Conservation (phyloP, 2,329 filamentous ascomycete species). For the Curvularia sp. region DNA sequence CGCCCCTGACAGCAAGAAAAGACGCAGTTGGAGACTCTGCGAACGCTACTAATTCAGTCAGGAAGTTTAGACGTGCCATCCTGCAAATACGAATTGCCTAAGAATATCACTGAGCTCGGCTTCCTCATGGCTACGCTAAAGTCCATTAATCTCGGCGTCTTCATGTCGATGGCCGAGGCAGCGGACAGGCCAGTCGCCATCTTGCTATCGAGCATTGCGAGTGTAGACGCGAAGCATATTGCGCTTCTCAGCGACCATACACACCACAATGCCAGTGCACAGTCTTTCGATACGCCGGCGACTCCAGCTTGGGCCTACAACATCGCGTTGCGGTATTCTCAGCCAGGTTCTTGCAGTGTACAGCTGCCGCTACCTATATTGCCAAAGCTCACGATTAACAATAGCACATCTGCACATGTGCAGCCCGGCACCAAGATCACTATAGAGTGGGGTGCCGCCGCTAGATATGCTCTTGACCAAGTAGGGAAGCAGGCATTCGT, state of each 20-base stretch:
- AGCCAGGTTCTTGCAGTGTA: constrained; percentile 10
- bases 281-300: constrained; percentile 12
- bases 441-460: constrained; percentile 7
- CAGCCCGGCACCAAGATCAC: background rate
- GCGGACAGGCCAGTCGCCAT: constrained; percentile 7
- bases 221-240: constrained; percentile 11
- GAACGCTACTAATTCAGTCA: too few relatives aligned
- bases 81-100: constrained; percentile 1
- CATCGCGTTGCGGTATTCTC: constrained; percentile 5
- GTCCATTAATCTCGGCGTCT: constrained; percentile 9
- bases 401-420: constrained; percentile 3
- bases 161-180: constrained; percentile 11
- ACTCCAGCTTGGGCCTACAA: constrained; percentile 15
- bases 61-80: background rate
- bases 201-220: constrained; percentile 14
- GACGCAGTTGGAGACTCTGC: too few relatives aligned
- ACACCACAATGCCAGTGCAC: constrained; percentile 6
- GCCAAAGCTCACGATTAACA: constrained; percentile 6
- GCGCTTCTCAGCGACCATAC: constrained; percentile 7
- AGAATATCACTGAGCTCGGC: constrained; percentile 1
- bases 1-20: constrained; percentile 7
- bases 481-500: background rate
- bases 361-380: constrained; percentile 13
- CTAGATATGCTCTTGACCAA: background rate
- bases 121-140: constrained; percentile 10